phyloP scores from a whole-genome alignment of 805 yeast genomes.

The Deakozyma indianensis region DNA sequence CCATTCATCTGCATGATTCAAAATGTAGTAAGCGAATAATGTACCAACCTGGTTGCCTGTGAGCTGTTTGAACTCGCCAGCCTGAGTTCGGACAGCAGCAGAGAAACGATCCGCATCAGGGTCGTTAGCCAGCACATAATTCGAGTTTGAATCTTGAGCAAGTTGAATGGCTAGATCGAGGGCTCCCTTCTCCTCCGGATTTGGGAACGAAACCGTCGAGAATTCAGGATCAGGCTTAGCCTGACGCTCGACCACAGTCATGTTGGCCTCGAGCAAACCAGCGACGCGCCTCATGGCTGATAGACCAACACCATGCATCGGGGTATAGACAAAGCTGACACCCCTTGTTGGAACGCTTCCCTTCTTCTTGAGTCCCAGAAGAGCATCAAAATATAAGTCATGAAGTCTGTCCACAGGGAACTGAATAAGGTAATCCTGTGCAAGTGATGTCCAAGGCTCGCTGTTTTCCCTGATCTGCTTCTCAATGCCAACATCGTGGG shows the following conservation, averaged over 20 bases:
- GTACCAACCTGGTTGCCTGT: constrained; percentile 88
- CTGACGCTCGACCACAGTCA: constrained; percentile 47
- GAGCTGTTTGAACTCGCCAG: constrained; percentile 54
- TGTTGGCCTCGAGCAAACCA: constrained; percentile 17
- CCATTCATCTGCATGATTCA: constrained; percentile 19
- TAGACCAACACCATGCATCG: constrained; percentile 91
- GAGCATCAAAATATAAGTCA: background rate
- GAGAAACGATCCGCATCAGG: constrained; percentile 96
- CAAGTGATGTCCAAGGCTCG: constrained; percentile 33
- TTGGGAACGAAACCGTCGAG: constrained; percentile 79
- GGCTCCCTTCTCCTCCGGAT: constrained; percentile 94
- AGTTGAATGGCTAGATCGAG: constrained; percentile 49
- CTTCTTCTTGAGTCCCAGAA: background rate
- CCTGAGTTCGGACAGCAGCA: constrained; percentile 37
- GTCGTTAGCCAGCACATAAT: constrained; percentile 73
- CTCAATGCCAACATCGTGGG: constrained; percentile 71
- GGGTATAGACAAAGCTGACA: constrained; percentile 58
- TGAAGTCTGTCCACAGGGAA: background rate
- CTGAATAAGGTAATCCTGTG: background rate
- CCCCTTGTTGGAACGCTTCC: background rate
- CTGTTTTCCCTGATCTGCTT: constrained; percentile 43
- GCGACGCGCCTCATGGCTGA: constrained; percentile 31
- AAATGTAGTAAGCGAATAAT: constrained; percentile 56
- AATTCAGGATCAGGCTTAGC: constrained; percentile 69
- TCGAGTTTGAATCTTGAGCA: constrained; percentile 39